phyloP scores from a whole-genome alignment of 768 basidiomycete genomes.

The Leccinellum luteum region DNA sequence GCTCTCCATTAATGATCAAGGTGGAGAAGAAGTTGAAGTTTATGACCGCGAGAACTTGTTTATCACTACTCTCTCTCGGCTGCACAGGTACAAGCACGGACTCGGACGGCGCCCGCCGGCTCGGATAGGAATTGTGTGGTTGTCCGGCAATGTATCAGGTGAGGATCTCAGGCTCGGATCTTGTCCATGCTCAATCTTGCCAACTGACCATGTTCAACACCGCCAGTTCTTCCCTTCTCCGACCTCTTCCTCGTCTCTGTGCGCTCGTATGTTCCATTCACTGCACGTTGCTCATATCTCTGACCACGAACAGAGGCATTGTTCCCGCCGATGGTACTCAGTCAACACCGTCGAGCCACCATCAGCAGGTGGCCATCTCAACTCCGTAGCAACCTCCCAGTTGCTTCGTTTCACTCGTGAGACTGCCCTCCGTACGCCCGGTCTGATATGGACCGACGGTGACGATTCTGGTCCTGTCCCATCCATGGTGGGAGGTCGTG shows the following conservation, averaged over 20 bases:
- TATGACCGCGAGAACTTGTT: slow-evolving; percentile 17
- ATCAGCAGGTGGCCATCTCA: slow-evolving; percentile 76
- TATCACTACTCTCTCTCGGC: not conserved
- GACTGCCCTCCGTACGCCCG: slow-evolving; percentile 67
- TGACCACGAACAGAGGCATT: slow-evolving; percentile 3
- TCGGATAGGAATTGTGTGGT: not conserved
- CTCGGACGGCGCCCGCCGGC: not conserved
- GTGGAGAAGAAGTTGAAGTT: slow-evolving; percentile 1
- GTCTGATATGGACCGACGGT: slow-evolving; percentile 68
- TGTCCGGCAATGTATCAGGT: slow-evolving; percentile 10
- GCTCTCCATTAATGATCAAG: slow-evolving; percentile 58
- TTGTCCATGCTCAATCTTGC: slow-evolving; percentile 15
- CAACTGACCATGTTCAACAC: slow-evolving; percentile 23
- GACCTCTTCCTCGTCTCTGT: slow-evolving; percentile 17
- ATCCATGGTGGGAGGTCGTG: slow-evolving; percentile 65
- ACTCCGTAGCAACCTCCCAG: slow-evolving; percentile 67
- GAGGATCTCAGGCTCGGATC: slow-evolving; percentile 29
- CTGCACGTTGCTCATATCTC: not conserved
- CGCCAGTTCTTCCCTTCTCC: slow-evolving; percentile 11
- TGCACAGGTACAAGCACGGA: not conserved
- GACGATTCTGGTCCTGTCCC: slow-evolving; percentile 40
- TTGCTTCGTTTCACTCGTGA: slow-evolving; percentile 67
- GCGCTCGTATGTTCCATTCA: slow-evolving; percentile 14
- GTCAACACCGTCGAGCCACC: slow-evolving; percentile 54
- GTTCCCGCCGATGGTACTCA: slow-evolving; percentile 45